These are phyloP conservation scores for Ascochyta clinopodiicola DNA, from an alignment of 2,329 filamentous ascomycete species.

Conservation along the genomic window DNA sequence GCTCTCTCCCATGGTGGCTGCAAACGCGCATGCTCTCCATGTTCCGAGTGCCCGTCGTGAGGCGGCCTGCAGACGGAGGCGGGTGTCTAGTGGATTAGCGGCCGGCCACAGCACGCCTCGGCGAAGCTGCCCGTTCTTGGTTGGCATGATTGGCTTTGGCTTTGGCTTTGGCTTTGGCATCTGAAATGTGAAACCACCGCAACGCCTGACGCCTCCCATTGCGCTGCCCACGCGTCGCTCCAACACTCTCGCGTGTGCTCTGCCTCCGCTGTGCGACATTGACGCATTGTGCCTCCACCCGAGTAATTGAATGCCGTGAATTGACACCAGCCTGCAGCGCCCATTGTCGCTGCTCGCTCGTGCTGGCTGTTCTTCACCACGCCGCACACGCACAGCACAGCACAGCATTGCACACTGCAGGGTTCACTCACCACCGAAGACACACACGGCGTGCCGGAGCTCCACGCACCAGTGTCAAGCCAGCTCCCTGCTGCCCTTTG, in stretches of 20 bases:
- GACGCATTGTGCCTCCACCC: slow-evolving; percentile 5
- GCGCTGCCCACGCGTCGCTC: slow-evolving; percentile 39
- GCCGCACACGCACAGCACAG: slow-evolving; percentile 7
- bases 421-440: not conserved
- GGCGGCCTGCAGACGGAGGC: slow-evolving; percentile 25
- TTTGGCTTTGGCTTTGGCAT: no score
- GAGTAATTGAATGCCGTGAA: slow-evolving; percentile 18
- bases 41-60: slow-evolving; percentile 16
- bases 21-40: slow-evolving; percentile 2
- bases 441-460: slow-evolving; percentile 1
- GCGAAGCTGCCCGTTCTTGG: slow-evolving; percentile 29
- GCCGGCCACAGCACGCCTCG: slow-evolving; percentile 28
- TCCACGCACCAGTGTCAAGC: slow-evolving; percentile 10
- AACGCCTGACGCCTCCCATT: slow-evolving; percentile 5
- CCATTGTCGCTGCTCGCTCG: slow-evolving; percentile 12
- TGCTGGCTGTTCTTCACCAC: slow-evolving; percentile 7
- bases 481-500: slow-evolving; percentile 9
- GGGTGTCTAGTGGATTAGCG: slow-evolving; percentile 8
- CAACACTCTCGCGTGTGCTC: slow-evolving; percentile 40
- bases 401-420: not conserved
- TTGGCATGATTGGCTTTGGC: slow-evolving; percentile 17
- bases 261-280: slow-evolving; percentile 29
- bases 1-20: slow-evolving; percentile 1
- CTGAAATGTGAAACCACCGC: slow-evolving; percentile 37
- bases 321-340: slow-evolving; percentile 20